Conservation (phyloP, 2,329 filamentous ascomycete genomes). For the Ceratocystiopsis sp. region DNA sequence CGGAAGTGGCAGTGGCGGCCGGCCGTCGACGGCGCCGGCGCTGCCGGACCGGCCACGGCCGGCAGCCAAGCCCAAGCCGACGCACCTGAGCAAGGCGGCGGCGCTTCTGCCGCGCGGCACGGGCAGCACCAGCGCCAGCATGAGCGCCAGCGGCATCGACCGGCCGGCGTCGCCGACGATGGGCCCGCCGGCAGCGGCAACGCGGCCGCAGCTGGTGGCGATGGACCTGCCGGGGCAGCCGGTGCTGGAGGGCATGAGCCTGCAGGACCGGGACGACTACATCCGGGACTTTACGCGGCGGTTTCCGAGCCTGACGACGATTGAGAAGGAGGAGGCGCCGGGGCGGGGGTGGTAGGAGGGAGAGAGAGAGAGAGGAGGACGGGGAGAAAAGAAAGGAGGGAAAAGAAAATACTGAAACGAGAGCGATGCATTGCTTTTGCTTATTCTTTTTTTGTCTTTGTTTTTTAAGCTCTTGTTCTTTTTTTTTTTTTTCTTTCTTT, state of each 20-base stretch:
- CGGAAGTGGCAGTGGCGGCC: no score
- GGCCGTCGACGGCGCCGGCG: slow-evolving; percentile 30
- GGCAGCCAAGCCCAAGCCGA: slow-evolving; percentile 42
- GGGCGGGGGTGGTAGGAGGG: slow-evolving; percentile 34
- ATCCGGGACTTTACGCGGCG: slow-evolving; percentile 59
- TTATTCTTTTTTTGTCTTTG: neutral
- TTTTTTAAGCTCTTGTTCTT: neutral
- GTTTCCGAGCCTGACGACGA: slow-evolving; percentile 67
- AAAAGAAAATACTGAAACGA: no score
- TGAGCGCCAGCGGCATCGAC: slow-evolving; percentile 12
- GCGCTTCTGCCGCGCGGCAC: slow-evolving; percentile 16
- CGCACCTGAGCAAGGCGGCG: slow-evolving; percentile 34
- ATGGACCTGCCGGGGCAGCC: slow-evolving; percentile 31
- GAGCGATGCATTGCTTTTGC: neutral
- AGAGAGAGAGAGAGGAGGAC: slow-evolving; percentile 39
- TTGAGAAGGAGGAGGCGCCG: slow-evolving; percentile 77
- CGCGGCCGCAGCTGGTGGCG: slow-evolving; percentile 18
- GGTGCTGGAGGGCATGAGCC: slow-evolving; percentile 32
- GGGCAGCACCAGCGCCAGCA: neutral
- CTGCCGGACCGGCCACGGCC: slow-evolving; percentile 20
- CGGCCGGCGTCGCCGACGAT: slow-evolving; percentile 25
- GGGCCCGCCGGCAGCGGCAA: slow-evolving; percentile 7
- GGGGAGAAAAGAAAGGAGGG: neutral
- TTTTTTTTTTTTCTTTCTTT: neutral
- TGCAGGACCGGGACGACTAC: slow-evolving; percentile 47